Conservation (phyloP, 306 rosid genomes). For the Cicer bijugum region DNA sequence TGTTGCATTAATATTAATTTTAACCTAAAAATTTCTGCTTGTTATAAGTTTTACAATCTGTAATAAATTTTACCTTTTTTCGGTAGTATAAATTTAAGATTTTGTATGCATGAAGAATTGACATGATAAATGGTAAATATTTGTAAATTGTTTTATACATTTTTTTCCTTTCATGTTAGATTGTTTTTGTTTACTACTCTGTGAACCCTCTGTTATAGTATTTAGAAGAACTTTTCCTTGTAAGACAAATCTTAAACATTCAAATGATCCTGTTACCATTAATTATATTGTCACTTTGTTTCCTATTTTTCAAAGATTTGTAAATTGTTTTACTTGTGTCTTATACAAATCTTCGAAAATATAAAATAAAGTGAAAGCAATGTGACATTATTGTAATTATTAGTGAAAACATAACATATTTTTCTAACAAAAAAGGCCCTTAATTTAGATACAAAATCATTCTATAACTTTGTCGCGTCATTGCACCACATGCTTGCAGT, state of each 20-base stretch:
- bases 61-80: not conserved
- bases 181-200: slow-evolving; percentile 20
- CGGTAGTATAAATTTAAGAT: not conserved
- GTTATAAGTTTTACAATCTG: slow-evolving; percentile 1
- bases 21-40: slow-evolving; percentile 1
- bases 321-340: not conserved
- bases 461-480: not conserved
- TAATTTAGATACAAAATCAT: not conserved
- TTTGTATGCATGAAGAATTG: not conserved
- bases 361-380: not conserved
- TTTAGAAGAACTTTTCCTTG: not conserved
- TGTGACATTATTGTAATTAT: not conserved
- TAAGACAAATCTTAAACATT: slow-evolving; percentile 9
- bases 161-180: not conserved
- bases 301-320: not conserved
- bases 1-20: slow-evolving; percentile 10
- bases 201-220: not conserved
- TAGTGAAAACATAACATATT: not conserved
- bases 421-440: too few relatives aligned
- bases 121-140: slow-evolving; percentile 3
- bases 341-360: not conserved
- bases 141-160: slow-evolving; percentile 10
- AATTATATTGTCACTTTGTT: not conserved
- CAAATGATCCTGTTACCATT: not conserved
- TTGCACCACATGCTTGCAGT: slow-evolving; percentile 3